phyloP scores from a whole-genome alignment of 208 protist genomes.

The Trypanosoma mega region DNA sequence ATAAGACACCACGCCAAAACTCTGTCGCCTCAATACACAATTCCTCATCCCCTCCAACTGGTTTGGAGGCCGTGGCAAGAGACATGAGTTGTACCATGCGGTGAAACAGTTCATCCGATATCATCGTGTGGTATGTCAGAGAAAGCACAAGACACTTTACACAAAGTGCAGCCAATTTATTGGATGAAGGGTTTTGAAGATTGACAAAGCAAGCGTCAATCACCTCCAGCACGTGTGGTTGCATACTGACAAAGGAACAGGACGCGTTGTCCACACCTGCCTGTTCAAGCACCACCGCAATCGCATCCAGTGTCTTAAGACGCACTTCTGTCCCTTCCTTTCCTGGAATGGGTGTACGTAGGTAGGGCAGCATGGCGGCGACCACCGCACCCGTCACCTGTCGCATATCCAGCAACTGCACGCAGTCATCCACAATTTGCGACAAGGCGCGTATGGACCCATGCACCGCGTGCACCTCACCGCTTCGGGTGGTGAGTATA shows the following conservation, averaged over 20 bases:
- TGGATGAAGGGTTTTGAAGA: conserved; percentile 44
- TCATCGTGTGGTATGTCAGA: conserved; percentile 59
- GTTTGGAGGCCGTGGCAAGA: conserved; percentile 37
- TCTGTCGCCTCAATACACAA: conserved; percentile 80
- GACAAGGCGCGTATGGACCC: conserved; percentile 73
- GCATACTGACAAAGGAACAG: conserved; percentile 58
- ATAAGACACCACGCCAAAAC: conserved; percentile 77
- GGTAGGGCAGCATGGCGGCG: conserved; percentile 37
- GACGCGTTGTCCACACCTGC: conserved; percentile 55
- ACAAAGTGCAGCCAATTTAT: conserved; percentile 44
- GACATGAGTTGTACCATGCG: conserved; percentile 61
- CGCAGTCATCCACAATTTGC: conserved; percentile 71
- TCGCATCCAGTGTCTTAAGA: conserved; percentile 56
- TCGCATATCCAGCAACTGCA: conserved; percentile 53
- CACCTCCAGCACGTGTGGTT: conserved; percentile 35
- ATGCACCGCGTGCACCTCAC: conserved; percentile 50
- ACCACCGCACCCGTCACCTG: conserved; percentile 56
- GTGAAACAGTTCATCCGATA: conserved; percentile 52
- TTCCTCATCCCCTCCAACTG: conserved; percentile 43
- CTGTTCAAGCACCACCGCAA: conserved; percentile 59
- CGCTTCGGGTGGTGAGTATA: conserved; percentile 36
- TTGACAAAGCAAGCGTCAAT: conserved; percentile 72
- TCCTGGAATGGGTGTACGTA: conserved; percentile 25
- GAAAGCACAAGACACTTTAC: conserved; percentile 68
- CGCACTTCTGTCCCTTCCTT: conserved; percentile 41